Conservation (phyloP, 1,139 yeast genomes). For the Saccharomycopsis hybrid region DNA sequence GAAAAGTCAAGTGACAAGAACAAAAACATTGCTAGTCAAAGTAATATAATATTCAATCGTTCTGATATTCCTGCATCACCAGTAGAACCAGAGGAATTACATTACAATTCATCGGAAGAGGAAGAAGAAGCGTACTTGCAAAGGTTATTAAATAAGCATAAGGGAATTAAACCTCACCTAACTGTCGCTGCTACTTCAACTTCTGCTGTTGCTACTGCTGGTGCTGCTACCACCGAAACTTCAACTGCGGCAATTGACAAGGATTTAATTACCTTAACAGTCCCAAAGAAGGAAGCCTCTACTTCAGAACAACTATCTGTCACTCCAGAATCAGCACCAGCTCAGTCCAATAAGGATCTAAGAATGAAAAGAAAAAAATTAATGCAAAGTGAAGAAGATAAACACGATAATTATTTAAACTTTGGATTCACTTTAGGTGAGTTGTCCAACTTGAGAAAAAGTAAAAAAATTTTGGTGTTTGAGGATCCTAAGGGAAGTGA, state of each 20-base stretch:
- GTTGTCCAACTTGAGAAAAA: slow-evolving; percentile 14
- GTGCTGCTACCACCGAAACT: not conserved
- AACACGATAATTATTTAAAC: slow-evolving; percentile 13
- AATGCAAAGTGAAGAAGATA: slow-evolving; percentile 11
- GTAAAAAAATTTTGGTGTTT: slow-evolving; percentile 19
- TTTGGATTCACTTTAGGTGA: slow-evolving; percentile 21
- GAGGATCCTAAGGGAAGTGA: slow-evolving; percentile 16
- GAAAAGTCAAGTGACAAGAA: no score
- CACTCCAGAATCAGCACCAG: not conserved
- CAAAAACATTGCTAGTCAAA: no score
- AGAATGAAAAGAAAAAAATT: slow-evolving; percentile 9
- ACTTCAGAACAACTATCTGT: not conserved
- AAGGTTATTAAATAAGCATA: slow-evolving; percentile 9
- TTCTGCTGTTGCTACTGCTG: not conserved
- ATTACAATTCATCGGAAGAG: not conserved
- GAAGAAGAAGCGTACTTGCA: slow-evolving; percentile 19
- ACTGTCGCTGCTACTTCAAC: not conserved
- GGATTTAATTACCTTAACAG: not conserved
- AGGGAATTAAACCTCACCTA: not conserved
- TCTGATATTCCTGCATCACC: not conserved
- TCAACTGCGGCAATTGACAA: not conserved
- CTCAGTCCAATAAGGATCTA: not conserved
- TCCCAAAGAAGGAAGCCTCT: not conserved
- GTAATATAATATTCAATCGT: not conserved
- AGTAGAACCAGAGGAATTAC: not conserved